phyloP scores from a whole-genome alignment of 2,329 filamentous ascomycete genomes.

The Fusarium protoensiforme region DNA sequence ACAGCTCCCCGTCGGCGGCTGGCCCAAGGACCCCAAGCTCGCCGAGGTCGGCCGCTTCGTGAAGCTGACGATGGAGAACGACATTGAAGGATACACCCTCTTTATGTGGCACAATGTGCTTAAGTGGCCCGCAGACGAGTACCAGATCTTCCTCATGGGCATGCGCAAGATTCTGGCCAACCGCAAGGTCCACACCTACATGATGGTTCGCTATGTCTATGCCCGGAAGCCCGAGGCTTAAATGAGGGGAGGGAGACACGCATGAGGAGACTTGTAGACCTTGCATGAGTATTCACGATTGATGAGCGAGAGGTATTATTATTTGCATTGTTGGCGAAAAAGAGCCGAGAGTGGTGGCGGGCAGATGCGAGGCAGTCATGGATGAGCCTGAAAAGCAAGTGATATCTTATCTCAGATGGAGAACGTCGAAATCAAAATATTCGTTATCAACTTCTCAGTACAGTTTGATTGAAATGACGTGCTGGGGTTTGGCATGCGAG shows the following conservation, averaged over 20 bases:
- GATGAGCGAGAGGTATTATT: background rate
- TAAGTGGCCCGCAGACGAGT: conserved; percentile 34
- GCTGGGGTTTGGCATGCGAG: background rate
- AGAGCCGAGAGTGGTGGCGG: background rate
- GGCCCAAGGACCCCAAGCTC: conserved; percentile 35
- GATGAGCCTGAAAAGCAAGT: background rate
- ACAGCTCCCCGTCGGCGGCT: conserved; percentile 36
- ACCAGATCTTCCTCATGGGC: conserved; percentile 22
- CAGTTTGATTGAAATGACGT: background rate
- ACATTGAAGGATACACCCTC: conserved; percentile 37
- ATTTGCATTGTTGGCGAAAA: background rate
- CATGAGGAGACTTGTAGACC: background rate
- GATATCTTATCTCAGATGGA: background rate
- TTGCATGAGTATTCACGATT: background rate
- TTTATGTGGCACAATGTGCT: conserved; percentile 34
- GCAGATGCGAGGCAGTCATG: background rate
- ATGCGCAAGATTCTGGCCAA: conserved; percentile 26
- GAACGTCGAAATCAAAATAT: background rate
- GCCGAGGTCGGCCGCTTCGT: conserved; percentile 33
- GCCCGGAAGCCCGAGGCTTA: conserved; percentile 23
- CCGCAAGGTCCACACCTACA: conserved; percentile 32
- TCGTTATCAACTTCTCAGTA: background rate
- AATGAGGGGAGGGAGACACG: background rate
- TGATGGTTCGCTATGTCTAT: conserved; percentile 36
- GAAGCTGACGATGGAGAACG: conserved; percentile 37